Evolutionary conservation across 768 basidiomycete genomes (phyloP), one percentile per base, ranked within the genome.

Genomic region (Pulveroboletus frians): DNA sequence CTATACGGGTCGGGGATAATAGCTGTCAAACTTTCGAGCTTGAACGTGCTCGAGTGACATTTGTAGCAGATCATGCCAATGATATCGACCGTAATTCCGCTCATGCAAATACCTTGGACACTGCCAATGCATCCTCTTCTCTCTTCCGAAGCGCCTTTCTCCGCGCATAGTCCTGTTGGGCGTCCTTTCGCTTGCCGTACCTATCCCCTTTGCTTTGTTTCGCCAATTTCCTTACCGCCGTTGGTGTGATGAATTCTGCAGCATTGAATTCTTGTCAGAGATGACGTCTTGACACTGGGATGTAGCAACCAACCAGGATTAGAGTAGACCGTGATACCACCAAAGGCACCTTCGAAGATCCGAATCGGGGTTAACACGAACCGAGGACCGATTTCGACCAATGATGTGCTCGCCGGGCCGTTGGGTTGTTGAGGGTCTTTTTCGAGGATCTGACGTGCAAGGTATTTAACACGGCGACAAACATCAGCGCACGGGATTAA

Each of bases 301-400:
- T 31, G 21, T 14, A 29, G 41, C 36, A 36, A 68, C 79, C 53
- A 59, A 92, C 92, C 92, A 65, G 91, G 87, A 71, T 99, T 99
- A 23, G 92, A 92, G 67, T 85, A 99, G 20, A 99, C 85, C 2
- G 92, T 95, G 11, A 90, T 90, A 18, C 96, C 96, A 51, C 83
- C 79, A 71, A 99, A 98, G 3, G 93, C 92, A 9, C 96, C 96
- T 68, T 99, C 96, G 63, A 99, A 99, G 51, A 99, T 94, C 47
- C 92, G 84, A 59, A 99, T 97, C 9, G 96, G 96, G 31, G 92
- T 95, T 43, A 99, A 75, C 41, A 98, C 96, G 67, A 98, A 96
- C 39, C 96, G 83, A 10, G 96, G 96, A 11, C 96, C 96, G 55
- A 99, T 98, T 72, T 98, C 96, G 17, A 94, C 81, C 18, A 99